A percentile compares a stretch with the other conserved stretches of the same genome.
Conservation (phyloP, 2,329 filamentous ascomycete species). For the Colletotrichum echinochloae region DNA sequence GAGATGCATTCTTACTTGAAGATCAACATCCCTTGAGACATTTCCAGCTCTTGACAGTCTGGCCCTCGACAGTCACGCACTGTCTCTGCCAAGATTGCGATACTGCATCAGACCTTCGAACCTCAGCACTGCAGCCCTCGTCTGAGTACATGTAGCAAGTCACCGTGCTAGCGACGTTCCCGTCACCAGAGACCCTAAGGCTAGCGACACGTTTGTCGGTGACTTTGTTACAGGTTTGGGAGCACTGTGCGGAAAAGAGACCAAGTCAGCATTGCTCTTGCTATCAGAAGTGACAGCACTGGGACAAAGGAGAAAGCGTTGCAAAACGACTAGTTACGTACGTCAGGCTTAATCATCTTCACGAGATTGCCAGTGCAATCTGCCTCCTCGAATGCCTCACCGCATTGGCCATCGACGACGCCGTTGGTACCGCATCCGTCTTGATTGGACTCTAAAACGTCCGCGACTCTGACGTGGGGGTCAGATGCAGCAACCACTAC, state of each 20-base stretch:
- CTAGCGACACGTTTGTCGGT: not conserved
- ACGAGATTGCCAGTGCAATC: not conserved
- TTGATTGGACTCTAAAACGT: not conserved
- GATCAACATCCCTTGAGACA: constrained; percentile 2
- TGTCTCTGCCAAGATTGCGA: constrained; percentile 11
- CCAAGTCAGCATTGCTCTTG: not conserved
- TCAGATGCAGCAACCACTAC: not conserved
- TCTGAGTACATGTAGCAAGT: constrained; percentile 15
- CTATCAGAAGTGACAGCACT: too few relatives aligned
- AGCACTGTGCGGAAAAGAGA: not conserved
- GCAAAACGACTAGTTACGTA: not conserved
- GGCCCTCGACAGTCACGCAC: not conserved
- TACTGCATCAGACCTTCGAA: constrained; percentile 1
- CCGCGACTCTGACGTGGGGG: too few relatives aligned
- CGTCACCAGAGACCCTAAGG: constrained; percentile 4
- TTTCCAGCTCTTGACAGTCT: constrained; percentile 11
- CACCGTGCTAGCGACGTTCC: not conserved
- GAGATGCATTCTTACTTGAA: too few relatives aligned
- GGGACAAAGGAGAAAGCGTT: not conserved
- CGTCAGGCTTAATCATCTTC: not conserved
- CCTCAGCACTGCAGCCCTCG: not conserved
- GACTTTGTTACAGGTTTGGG: not conserved
- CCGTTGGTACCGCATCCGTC: not conserved
- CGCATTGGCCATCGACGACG: not conserved
- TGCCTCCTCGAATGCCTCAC: not conserved